Conservation (phyloP, 148 eudicot genomes). For the Rhododendron kiyosumense region DNA sequence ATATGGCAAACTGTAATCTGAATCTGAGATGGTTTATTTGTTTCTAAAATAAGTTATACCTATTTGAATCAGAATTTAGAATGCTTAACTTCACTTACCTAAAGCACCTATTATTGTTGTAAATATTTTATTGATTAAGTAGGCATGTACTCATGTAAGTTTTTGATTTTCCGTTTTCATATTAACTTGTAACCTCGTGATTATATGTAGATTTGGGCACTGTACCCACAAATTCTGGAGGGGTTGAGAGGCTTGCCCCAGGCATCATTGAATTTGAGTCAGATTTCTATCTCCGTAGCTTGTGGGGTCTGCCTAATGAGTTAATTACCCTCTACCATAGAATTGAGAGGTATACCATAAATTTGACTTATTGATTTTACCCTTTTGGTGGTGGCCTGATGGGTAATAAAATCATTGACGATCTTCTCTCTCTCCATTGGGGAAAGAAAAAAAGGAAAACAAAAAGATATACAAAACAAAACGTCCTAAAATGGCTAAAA, state of each 20-base stretch:
- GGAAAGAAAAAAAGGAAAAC: too few relatives aligned
- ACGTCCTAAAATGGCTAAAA: too few relatives aligned
- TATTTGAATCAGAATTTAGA: too few relatives aligned
- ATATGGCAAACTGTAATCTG: too few relatives aligned
- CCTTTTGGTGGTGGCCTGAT: neutral
- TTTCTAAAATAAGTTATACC: too few relatives aligned
- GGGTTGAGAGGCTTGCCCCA: conserved; percentile 26
- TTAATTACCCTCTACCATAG: conserved; percentile 1
- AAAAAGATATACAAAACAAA: too few relatives aligned
- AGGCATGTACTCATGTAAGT: too few relatives aligned
- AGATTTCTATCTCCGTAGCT: conserved; percentile 20
- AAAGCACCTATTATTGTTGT: too few relatives aligned
- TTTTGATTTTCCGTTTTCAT: neutral
- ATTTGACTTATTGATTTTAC: neutral
- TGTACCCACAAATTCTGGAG: conserved; percentile 18
- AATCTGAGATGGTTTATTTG: too few relatives aligned
- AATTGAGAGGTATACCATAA: neutral
- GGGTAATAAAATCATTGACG: neutral
- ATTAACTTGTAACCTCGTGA: neutral
- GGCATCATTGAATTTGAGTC: neutral
- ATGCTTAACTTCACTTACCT: too few relatives aligned
- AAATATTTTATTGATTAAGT: neutral
- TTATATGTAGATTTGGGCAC: conserved; percentile 21
- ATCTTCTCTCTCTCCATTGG: neutral
- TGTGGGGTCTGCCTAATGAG: conserved; percentile 25